Evolutionary conservation across 108 stramenopile species (phyloP).

Genomic region (Chaetoceros tenuissimus): DNA sequence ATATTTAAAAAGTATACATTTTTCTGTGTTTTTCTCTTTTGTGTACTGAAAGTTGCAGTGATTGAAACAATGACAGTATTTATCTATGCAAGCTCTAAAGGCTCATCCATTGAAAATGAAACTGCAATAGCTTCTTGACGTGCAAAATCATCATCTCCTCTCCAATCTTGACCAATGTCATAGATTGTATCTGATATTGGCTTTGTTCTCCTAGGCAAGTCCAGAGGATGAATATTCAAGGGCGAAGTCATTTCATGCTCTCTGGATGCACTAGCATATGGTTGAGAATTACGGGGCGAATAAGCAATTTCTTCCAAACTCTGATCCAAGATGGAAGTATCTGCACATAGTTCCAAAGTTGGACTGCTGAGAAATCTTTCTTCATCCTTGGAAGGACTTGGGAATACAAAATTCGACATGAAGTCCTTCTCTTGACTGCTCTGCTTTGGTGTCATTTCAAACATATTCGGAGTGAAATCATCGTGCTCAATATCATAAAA

Average conservation of each 20-base stretch:
- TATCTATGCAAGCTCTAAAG: no score
- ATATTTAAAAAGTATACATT: no score
- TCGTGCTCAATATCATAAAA: not conserved
- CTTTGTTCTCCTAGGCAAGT: not conserved
- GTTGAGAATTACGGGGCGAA: not conserved
- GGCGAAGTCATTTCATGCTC: not conserved
- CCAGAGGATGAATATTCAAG: not conserved
- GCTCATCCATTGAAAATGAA: not conserved
- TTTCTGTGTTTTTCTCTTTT: no score
- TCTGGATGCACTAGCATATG: not conserved
- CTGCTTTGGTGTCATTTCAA: not conserved
- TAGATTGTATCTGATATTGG: not conserved
- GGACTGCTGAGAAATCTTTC: not conserved
- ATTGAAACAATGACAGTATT: no score
- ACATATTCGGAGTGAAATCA: not conserved
- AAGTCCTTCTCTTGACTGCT: not conserved
- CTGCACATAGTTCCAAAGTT: not conserved
- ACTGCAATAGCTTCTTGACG: not conserved
- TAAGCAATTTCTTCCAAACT: not conserved
- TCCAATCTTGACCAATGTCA: not conserved
- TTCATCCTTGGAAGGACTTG: not conserved
- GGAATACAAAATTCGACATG: not conserved
- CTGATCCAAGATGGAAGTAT: not conserved
- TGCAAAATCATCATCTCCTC: not conserved
- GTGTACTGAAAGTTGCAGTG: no score